Evolutionary conservation across 2,329 filamentous ascomycete genomes (phyloP).

Genomic region (Penicillium sumatraense): DNA sequence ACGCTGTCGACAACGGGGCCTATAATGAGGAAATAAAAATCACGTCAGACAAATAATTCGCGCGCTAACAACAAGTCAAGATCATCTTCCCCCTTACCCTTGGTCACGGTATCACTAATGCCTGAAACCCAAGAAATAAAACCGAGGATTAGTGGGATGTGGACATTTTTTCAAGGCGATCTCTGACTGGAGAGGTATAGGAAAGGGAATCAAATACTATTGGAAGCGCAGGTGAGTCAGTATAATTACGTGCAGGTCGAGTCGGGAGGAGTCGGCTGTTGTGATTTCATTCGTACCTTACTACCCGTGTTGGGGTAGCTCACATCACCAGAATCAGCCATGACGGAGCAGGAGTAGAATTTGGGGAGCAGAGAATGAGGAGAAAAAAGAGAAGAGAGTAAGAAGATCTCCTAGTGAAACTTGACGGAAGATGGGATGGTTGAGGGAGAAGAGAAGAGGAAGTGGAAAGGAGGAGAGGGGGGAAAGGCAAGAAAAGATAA

Average conservation of each 20-base stretch:
- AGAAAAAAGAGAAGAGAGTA: conserved; percentile 5
- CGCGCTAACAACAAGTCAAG: background rate
- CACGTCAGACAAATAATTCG: conserved; percentile 22
- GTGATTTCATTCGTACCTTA: conserved; percentile 37
- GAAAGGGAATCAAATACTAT: conserved; percentile 17
- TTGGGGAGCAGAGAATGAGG: conserved; percentile 9
- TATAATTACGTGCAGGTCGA: background rate
- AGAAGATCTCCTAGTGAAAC: no score
- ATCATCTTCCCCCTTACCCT: conserved; percentile 22
- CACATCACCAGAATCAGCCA: conserved; percentile 43
- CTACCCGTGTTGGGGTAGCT: conserved; percentile 45
- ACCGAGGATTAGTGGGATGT: conserved; percentile 21
- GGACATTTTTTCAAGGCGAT: conserved; percentile 8
- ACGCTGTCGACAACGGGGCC: conserved; percentile 62
- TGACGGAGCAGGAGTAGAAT: conserved; percentile 23
- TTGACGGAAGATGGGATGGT: conserved; percentile 1
- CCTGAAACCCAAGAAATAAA: conserved; percentile 20
- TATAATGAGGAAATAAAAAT: conserved; percentile 28
- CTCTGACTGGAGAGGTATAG: background rate
- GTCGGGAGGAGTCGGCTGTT: conserved; percentile 12
- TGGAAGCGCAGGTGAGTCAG: conserved; percentile 16
- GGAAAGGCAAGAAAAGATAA: conserved; percentile 13
- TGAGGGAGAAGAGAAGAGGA: background rate
- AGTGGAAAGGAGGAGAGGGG: conserved; percentile 7
- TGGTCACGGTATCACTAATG: conserved; percentile 31